Evolutionary conservation across 129 eudicot species (phyloP), one percentile per base, ranked within the genome.

Genomic region (Flaveria linearis): DNA sequence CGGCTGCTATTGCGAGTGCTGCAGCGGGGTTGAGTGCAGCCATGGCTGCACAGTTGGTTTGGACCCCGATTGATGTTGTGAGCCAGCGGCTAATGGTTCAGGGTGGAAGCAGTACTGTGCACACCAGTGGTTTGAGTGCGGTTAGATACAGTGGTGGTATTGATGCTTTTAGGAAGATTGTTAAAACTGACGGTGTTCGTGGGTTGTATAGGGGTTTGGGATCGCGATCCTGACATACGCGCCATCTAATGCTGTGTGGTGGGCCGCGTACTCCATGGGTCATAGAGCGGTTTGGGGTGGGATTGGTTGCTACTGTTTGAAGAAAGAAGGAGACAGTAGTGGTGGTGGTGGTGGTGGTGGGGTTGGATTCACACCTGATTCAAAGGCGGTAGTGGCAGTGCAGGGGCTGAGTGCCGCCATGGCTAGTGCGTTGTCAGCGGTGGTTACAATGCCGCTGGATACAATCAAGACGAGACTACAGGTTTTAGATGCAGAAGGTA

Each of bases 181-280:
- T 92, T 0, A 71, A 53, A 55, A 71, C 84, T 1, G 93, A 92
- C 67, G 98, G 98, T 7, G 73, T 87, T 28, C 60, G 85, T 43
- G 98, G 98, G 64, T 71, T 92, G 46, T 92, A 92, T 57, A 76
- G 97, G 33, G 97, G 5, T 89, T 92, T 75, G 97, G 97, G 73
- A 84, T 92, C 13, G 89, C 97, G 2, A 87, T 84, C 11, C 69
- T 92, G 68, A 89, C 97, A 5, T 92, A 92, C 23, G 97, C 97
- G 0, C 97, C 97, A 12, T 92, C 96, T 0, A 92, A 90, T 68
- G 97, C 97, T 3, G 88, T 86, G n/a, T 92, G 97, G 97, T 92
- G 97, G 97, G 93, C 87, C 4, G 87, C 91, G 23, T 92, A 92
- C 64, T 89, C 93, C 20, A 57, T 80, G 22, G 90, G 88, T 2